Base-by-base conservation (phyloP, 352 stramenopile genomes). In the Poterioochromonas sp. region DNA sequence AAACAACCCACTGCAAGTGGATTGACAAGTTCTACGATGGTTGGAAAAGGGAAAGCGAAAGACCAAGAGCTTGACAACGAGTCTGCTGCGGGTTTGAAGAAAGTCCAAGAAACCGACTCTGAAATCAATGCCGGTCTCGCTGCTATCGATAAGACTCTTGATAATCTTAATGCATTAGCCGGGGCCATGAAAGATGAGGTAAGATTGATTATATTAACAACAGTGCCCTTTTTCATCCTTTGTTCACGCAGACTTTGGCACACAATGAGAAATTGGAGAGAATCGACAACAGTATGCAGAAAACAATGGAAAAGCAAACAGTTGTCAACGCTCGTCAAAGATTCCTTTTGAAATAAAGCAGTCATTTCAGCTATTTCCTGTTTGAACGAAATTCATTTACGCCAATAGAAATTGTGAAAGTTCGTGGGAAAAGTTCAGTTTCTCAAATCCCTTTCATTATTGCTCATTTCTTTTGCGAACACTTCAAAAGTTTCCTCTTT, bases 311-410 rank as follows among this genome's bases (percentile, higher is more conserved):
- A 35, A 74, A 74, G 29, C 65, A 74, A 54, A 54, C 65, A 26
- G 65, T 74, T 35, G 65, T 74, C 40, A 74, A 74, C 53, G 65
- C 65, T n/a, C 8, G 65, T 37, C 65, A 58, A n/a, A n/a, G 65
- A 32, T n/a, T 32, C 34, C 8, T 71, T 12, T n/a, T 71, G 15
- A 71, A 71, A 47, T 71, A 71, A 71, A 68, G n/a, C n/a, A n/a
- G n/a, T n/a, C n/a, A n/a, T n/a, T n/a, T n/a, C n/a, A n/a, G n/a
- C n/a, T n/a, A n/a, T n/a, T n/a, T n/a, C n/a, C n/a, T n/a, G n/a
- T n/a, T n/a, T n/a, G n/a, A n/a, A n/a, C n/a, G n/a, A n/a, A n/a
- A n/a, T n/a, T n/a, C n/a, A n/a, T n/a, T n/a, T n/a, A n/a, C n/a
- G n/a, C n/a, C n/a, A n/a, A n/a, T n/a, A n/a, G n/a, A n/a, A n/a